Evolutionary conservation across 352 stramenopile genomes (phyloP).

Genomic region (Elongisporangium prolatum): DNA sequence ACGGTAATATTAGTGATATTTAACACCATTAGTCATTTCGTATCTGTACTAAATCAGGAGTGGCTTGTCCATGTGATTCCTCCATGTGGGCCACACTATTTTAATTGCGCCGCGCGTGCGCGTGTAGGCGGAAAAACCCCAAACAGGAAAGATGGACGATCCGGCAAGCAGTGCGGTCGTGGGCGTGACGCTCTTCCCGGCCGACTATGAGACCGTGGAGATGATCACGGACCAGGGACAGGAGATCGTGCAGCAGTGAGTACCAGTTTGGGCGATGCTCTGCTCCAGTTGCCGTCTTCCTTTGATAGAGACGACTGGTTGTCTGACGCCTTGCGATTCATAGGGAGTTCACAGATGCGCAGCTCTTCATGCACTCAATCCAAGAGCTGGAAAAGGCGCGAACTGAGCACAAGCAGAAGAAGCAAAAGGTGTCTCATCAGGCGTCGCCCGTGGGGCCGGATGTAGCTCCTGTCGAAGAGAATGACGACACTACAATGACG

Average conservation of each 20-base stretch:
- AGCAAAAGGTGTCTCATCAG: slow-evolving; percentile 27
- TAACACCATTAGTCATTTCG: neutral
- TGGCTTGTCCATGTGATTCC: neutral
- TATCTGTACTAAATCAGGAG: neutral
- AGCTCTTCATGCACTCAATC: slow-evolving; percentile 82
- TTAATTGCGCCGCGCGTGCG: neutral
- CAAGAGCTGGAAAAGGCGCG: slow-evolving; percentile 70
- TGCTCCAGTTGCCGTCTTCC: neutral
- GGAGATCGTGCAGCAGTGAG: slow-evolving; percentile 73
- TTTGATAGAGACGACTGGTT: too few species aligned
- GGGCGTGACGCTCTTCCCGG: slow-evolving; percentile 75
- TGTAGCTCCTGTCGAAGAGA: neutral
- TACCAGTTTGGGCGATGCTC: neutral
- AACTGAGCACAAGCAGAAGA: slow-evolving; percentile 59
- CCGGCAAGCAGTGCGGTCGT: slow-evolving; percentile 22
- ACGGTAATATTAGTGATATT: neutral
- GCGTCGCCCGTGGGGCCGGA: slow-evolving; percentile 4
- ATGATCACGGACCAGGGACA: slow-evolving; percentile 75
- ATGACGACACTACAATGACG: neutral
- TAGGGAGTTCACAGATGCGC: slow-evolving; percentile 80
- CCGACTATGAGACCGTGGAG: slow-evolving; percentile 74
- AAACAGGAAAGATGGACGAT: neutral
- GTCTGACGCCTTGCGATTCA: slow-evolving; percentile 2
- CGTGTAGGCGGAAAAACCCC: neutral
- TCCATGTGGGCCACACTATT: neutral